Conservation (phyloP, 352 stramenopile species). For the Nothophytophthora sp. region DNA sequence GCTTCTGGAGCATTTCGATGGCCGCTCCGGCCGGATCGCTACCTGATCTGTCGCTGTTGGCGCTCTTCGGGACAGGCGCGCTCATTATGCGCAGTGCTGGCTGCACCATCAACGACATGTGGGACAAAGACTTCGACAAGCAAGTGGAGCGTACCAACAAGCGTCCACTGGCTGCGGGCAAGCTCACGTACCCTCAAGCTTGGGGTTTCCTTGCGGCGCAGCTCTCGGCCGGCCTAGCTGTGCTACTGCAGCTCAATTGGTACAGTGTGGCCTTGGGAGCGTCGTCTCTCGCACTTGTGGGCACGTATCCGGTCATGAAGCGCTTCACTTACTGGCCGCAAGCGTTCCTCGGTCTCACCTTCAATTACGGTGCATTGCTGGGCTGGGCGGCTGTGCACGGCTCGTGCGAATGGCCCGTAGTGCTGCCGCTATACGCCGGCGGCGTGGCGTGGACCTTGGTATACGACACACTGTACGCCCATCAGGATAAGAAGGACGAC, state of each 20-base stretch:
- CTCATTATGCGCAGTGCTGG: constrained; percentile 98
- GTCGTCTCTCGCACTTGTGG: constrained; percentile 94
- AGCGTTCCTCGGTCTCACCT: constrained; percentile 96
- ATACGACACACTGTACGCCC: constrained; percentile 99
- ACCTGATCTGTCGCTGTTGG: constrained; percentile 81
- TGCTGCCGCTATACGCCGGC: constrained; percentile 94
- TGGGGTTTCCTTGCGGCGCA: constrained; percentile 94
- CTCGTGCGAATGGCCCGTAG: constrained; percentile 79
- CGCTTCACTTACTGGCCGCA: constrained; percentile 98
- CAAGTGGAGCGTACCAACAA: constrained; percentile 95
- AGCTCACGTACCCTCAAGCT: constrained; percentile 91
- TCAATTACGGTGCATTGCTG: constrained; percentile 98
- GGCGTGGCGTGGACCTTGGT: constrained; percentile 98
- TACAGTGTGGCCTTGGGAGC: constrained; percentile 94
- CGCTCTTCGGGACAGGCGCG: constrained; percentile 87
- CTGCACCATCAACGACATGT: constrained; percentile 99
- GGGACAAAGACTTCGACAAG: constrained; percentile 98
- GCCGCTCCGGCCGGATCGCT: constrained; percentile 81
- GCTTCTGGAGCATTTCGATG: constrained; percentile 97
- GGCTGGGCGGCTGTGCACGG: constrained; percentile 92
- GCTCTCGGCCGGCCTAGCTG: constrained; percentile 89
- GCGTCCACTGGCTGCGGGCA: constrained; percentile 92
- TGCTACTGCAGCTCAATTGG: constrained; percentile 95
- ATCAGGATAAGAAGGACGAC: constrained; percentile 99
- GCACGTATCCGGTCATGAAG: constrained; percentile 98